Evolutionary conservation across 2,329 filamentous ascomycete genomes (phyloP), one percentile per base, ranked within the genome.

Genomic region (Pyricularia pennisetigena): DNA sequence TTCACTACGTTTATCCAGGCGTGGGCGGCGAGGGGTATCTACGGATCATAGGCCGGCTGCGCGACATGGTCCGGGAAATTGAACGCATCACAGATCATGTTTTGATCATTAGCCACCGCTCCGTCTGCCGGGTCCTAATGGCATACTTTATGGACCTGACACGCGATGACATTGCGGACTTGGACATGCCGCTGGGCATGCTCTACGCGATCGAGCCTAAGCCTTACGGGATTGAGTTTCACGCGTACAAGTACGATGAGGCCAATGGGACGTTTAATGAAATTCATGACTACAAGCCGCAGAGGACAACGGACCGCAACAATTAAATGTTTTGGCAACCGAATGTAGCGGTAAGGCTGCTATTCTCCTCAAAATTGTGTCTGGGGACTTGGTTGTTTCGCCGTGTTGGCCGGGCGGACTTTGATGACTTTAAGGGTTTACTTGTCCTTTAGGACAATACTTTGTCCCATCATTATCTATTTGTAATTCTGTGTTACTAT

Each of bases 31-130:
- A 99, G 79, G 93, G 94, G 32, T 99, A 99, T 75, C 86, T 99
- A 12, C 94, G 98, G 79, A 91, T 99, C 73, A 97, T 99, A 80
- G 97, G 95, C 78, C 92, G 95, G 66, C 86, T 98, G 49, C 90
- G 94, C 67, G 91, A 97, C 71, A 95, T 99, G 82, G 97, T 99
- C 71, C 90, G 97, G 66, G 95, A 99, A 81, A 90, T 97, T 70
- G 95, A 99, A 82, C 90, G 95, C 70, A 98, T 97, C 83, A 97
- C 93, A 32, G 95, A 99, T 74, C 94, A 98, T 78, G 89, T 97
- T 68, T 83, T 98, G 70, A 89, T 99, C 73, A 91, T 98, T 72
- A 93, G 92, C 41, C 95, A 98, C 78, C 92, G 95, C 35, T 96
- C 93, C 3, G 90, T 98, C 57, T 94, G 93, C 68, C 88, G 95